Evolutionary conservation across 2,329 filamentous ascomycete genomes (phyloP), one percentile per base, ranked within the genome.

Genomic region (Dactylellina leptospora): DNA sequence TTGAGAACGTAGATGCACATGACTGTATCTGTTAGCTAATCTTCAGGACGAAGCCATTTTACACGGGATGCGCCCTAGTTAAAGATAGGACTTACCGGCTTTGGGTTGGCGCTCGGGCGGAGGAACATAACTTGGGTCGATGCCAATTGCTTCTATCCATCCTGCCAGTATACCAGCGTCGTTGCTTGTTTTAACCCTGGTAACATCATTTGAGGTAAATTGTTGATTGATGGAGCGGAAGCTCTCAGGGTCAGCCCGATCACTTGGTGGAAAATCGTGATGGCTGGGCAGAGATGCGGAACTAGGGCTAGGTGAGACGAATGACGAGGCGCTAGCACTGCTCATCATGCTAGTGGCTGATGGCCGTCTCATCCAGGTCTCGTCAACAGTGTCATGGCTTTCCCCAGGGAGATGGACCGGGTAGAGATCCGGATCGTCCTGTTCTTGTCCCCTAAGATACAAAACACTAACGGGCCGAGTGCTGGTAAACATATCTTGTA

Each of bases 71-170:
- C 20, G 27, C 13, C 4, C 10, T 23, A 28, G 16, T n/a, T 48
- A 44, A 25, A 27, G 50, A 23, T 20, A 30, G 44, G 6, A 33
- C 84, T 79, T 82, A 86, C 85, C 82, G 75, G 87, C 86, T 79
- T 91, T 96, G 18, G 87, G 82, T 6, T 84, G 82, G 64, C 85
- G 86, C 76, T 96, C 91, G 0, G 85, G 81, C 0, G 93, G 93
- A 45, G 95, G 89, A 66, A 89, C 87, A 78, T 97, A 99, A 1
- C 85, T 85, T 13, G 88, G 83, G 78, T 97, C 95, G n/a, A 97
- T 91, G 28, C 92, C 95, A 5, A 96, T 81, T 0, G 92, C 92
- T 78, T 97, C 92, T 74, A 97, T 95, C 88, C 90, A 96, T 4
- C 90, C 90, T 71, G 87, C 89, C 25, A 92, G 82, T 22, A 85